phyloP scores from a whole-genome alignment of 2,329 filamentous ascomycete genomes.

The Blastomyces parvus region DNA sequence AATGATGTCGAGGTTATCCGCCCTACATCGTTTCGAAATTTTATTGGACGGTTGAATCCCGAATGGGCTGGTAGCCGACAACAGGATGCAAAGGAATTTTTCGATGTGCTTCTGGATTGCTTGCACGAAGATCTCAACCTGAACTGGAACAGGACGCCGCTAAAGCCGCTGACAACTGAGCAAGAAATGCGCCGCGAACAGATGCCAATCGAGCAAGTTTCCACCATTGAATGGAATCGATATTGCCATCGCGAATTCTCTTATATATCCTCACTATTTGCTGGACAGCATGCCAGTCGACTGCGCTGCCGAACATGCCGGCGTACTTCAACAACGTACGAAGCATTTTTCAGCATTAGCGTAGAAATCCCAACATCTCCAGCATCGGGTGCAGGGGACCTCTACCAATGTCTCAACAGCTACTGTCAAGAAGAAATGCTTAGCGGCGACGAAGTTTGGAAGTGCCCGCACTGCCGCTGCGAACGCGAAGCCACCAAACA shows the following conservation, averaged over 20 bases:
- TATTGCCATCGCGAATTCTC: conserved; percentile 62
- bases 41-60: conserved; percentile 54
- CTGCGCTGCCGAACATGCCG: conserved; percentile 53
- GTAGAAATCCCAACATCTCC: conserved; percentile 55
- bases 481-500: conserved; percentile 59
- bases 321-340: conserved; percentile 56
- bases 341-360: conserved; percentile 61
- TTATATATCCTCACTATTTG: conserved; percentile 72
- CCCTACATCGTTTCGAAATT: conserved; percentile 55
- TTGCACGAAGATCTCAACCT: conserved; percentile 80
- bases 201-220: conserved; percentile 54
- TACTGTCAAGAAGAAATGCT: conserved; percentile 61
- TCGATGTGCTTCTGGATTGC: conserved; percentile 69
- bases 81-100: conserved; percentile 87
- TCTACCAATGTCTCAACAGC: conserved; percentile 59
- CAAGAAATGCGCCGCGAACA: conserved; percentile 54
- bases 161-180: conserved; percentile 48
- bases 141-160: conserved; percentile 49
- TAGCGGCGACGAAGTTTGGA: conserved; percentile 57
- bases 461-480: conserved; percentile 64
- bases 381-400: conserved; percentile 48
- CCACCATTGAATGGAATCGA: conserved; percentile 62
- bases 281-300: conserved; percentile 56
- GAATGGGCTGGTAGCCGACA: conserved; percentile 66
- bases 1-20: conserved; percentile 43